Percentiles rank a stretch among this genome's conserved stretches.
phyloP scores from a whole-genome alignment of 495 filamentous ascomycete species.

The Lophiotrema nucula region DNA sequence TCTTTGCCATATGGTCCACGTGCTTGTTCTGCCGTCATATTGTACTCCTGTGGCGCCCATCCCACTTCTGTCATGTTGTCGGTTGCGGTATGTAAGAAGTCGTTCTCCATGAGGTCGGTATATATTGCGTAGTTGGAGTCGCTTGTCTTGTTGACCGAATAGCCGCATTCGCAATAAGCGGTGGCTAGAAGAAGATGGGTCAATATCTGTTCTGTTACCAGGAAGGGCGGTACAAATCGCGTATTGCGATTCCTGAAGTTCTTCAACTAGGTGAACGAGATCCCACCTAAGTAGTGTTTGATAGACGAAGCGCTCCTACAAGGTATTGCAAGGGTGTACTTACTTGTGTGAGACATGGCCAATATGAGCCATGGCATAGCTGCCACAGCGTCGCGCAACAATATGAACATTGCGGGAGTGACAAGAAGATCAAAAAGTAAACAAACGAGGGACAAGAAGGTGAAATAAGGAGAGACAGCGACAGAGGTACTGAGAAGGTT shows the following conservation, averaged over 20 bases:
- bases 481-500: not conserved
- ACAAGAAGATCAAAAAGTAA: not conserved
- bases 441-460: not conserved
- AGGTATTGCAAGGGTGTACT: not conserved
- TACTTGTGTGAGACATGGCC: constrained; percentile 23
- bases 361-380: constrained; percentile 24
- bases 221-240: too few relatives aligned
- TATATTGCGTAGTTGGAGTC: constrained; percentile 47
- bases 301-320: not conserved
- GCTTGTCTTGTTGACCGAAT: constrained; percentile 48
- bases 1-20: constrained; percentile 67
- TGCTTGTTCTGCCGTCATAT: constrained; percentile 50
- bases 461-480: not conserved
- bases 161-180: constrained; percentile 72
- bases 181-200: constrained; percentile 5
- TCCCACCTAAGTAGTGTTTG: too few relatives aligned
- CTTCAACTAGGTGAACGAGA: too few relatives aligned
- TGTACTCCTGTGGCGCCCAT: constrained; percentile 66
- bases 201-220: too few relatives aligned
- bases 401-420: not conserved
- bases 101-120: constrained; percentile 66
- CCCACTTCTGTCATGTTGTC: constrained; percentile 49
- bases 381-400: constrained; percentile 13
- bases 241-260: too few relatives aligned
- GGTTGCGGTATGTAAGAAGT: constrained; percentile 57